Percentiles rank a stretch among this genome's conserved stretches.
Evolutionary conservation across 306 rosid species (phyloP).

Genomic region (Cucumis melo): DNA sequence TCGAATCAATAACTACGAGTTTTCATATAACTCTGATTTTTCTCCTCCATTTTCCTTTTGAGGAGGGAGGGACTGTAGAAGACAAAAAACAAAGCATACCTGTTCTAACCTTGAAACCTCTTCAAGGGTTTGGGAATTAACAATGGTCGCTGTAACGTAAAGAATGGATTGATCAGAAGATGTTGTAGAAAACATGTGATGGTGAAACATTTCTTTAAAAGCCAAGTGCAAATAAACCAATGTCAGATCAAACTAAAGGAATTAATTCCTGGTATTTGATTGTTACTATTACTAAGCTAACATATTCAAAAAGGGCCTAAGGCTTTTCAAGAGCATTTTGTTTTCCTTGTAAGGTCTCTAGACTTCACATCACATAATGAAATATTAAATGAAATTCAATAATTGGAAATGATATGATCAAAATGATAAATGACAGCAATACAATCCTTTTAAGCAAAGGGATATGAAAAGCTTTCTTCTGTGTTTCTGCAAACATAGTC

Average conservation of each 20-base stretch:
- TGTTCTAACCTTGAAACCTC: conserved; percentile 98
- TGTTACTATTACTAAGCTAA: not conserved
- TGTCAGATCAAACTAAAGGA: not conserved
- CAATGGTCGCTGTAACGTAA: conserved; percentile 72
- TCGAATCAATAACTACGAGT: no score
- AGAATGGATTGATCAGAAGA: not conserved
- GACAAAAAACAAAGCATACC: conserved; percentile 28
- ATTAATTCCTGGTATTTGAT: not conserved
- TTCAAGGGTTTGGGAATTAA: conserved; percentile 92
- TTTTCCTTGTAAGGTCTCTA: not conserved
- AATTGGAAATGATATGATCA: no score
- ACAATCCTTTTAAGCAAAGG: not conserved
- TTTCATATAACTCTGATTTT: no score
- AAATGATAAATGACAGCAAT: no score
- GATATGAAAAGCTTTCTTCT: not conserved
- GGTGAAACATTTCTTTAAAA: not conserved
- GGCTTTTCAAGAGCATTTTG: not conserved
- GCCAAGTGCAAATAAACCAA: not conserved
- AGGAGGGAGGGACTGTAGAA: no score
- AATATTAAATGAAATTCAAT: not conserved
- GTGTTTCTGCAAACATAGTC: not conserved
- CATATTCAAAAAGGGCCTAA: not conserved
- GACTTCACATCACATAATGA: not conserved
- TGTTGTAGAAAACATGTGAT: not conserved
- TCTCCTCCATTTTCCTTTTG: no score